Conservation (phyloP, 768 basidiomycete species). For the Mycena chlorophos region DNA sequence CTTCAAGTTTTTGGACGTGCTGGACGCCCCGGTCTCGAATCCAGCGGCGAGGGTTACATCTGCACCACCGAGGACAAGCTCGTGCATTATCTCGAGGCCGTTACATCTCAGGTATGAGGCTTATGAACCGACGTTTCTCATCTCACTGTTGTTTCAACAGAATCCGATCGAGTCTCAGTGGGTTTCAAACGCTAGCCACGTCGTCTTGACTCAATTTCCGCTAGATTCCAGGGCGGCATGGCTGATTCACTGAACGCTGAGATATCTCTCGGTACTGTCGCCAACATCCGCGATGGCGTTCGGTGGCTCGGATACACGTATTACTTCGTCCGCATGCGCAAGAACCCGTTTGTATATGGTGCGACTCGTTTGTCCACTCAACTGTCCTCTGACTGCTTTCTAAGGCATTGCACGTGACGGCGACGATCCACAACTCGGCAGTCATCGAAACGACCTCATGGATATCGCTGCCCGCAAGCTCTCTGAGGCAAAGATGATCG, state of each 20-base stretch:
- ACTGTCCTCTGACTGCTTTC: conserved; percentile 7
- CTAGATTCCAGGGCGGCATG: conserved; percentile 79
- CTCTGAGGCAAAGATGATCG: conserved; percentile 76
- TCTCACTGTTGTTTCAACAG: no score
- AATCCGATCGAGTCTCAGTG: conserved; percentile 96
- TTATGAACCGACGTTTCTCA: no score
- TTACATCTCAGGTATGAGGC: conserved; percentile 74
- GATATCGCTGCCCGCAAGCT: conserved; percentile 65
- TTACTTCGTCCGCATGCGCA: conserved; percentile 90
- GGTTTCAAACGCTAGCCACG: conserved; percentile 24
- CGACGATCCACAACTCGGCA: conserved; percentile 74
- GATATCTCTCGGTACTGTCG: conserved; percentile 90
- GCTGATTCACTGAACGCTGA: conserved; percentile 94
- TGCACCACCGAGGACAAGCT: conserved; percentile 95
- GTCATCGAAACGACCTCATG: conserved; percentile 69
- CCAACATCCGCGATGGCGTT: conserved; percentile 81
- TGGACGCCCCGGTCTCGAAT: conserved; percentile 83
- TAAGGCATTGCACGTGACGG: conserved; percentile 75
- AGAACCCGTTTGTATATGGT: conserved; percentile 89
- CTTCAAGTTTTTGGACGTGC: conserved; percentile 98
- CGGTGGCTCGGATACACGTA: conserved; percentile 98
- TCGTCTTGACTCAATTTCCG: conserved; percentile 9
- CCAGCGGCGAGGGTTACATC: conserved; percentile 94
- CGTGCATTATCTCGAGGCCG: conserved; percentile 82
- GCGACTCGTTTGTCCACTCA: conserved; percentile 19